Evolutionary conservation across 768 basidiomycete genomes (phyloP).

Genomic region (Mrakia blollopis): DNA sequence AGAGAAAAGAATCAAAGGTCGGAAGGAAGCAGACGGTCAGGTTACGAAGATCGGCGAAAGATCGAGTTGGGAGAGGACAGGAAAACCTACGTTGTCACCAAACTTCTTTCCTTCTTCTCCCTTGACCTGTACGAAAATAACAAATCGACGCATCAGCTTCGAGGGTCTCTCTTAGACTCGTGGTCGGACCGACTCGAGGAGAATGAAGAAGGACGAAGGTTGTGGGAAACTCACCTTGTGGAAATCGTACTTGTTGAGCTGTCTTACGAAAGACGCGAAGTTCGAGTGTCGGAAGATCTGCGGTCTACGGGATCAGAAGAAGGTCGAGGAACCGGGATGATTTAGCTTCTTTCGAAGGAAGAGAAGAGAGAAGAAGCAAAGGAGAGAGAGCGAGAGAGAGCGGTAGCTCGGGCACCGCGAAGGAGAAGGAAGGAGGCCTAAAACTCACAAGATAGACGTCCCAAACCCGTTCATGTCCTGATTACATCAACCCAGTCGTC

Average conservation of each 20-base stretch:
- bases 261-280: conserved; percentile 85
- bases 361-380: neutral
- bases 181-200: neutral
- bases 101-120: conserved; percentile 75
- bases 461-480: conserved; percentile 95
- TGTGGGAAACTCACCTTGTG: conserved; percentile 60
- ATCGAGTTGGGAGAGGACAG: neutral
- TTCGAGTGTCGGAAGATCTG: conserved; percentile 94
- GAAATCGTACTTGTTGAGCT: conserved; percentile 94
- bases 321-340: conserved; percentile 48
- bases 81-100: conserved; percentile 53
- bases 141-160: neutral
- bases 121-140: conserved; percentile 52
- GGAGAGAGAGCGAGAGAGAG: neutral
- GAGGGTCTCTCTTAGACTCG: neutral
- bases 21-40: neutral
- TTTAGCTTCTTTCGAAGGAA: conserved; percentile 78
- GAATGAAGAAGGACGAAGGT: conserved; percentile 43
- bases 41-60: neutral
- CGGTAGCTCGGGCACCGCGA: neutral
- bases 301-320: conserved; percentile 45
- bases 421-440: neutral
- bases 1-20: neutral
- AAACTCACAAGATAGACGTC: conserved; percentile 58
- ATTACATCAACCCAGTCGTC: neutral